Base-by-base conservation (phyloP, 306 rosid species). In the Prunus kanzakura region DNA sequence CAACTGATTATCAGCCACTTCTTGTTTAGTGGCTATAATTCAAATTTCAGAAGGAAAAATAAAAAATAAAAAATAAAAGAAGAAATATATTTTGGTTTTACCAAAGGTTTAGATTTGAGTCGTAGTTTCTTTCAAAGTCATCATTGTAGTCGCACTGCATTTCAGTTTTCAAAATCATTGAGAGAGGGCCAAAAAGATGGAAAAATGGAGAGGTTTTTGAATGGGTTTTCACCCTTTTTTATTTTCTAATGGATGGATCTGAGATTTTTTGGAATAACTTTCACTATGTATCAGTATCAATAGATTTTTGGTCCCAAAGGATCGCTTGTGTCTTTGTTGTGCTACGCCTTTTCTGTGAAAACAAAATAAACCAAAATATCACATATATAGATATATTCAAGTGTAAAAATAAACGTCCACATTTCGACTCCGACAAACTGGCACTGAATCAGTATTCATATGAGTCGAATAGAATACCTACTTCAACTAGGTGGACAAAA, bases 371-470 rank as follows among this genome's bases (percentile, higher is more conserved):
- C 1, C 4, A 20, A 45, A 27, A 8, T 16, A 25, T 30, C 32
- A 30, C 32, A 45, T 20, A 3, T 20, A 22, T 20, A n/a, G 3
- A 57, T 7, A n/a, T 22, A n/a, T 54, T 54, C 22, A 18, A 12
- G 22, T 0, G n/a, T n/a, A 49, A 3, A 7, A 49, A 46, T 12
- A 46, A 46, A 27, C 30, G 1, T 14, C 2, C 19, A 51, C 52
- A 71, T 71, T 38, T 38, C 2, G 9, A 38, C 2, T 38, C 1
- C 9, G 9, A 38, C 43, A 35, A 35, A 1, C 1, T 35, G 38
- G 0, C 5, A 0, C 1, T 5, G 1, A 35, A 5, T 35, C 8
- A 32, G 0, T 6, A 6, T 38, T 38, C 9, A 38, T 38, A 0
- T 1, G 43, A 38, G 9, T 38, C 9, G 9, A 38, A 38, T 6